Evolutionary conservation across 345 rosid species (phyloP).

Genomic region (Rhodomyrtus tomentosa): DNA sequence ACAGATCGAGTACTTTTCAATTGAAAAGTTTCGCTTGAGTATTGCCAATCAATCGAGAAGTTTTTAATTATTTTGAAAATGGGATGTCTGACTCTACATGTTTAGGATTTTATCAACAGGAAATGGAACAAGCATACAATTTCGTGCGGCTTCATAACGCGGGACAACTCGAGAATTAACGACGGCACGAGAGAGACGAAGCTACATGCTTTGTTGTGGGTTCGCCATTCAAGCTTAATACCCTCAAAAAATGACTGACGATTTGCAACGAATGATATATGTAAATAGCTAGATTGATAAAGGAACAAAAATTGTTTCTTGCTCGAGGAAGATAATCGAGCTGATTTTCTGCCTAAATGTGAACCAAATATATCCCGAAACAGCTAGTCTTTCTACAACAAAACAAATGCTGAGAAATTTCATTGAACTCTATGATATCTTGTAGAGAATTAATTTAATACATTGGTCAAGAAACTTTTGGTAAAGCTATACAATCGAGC

Average conservation of each 20-base stretch:
- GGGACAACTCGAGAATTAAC: background rate
- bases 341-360: too few species aligned
- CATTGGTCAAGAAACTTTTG: too few species aligned
- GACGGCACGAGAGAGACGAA: background rate
- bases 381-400: too few species aligned
- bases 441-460: too few species aligned
- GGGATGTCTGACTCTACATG: background rate
- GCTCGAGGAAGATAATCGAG: too few species aligned
- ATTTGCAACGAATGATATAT: background rate
- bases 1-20: fast-evolving
- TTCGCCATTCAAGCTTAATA: background rate
- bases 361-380: too few species aligned
- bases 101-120: background rate
- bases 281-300: background rate
- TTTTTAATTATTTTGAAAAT: background rate
- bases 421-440: too few species aligned
- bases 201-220: background rate
- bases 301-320: background rate
- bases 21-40: fast-evolving
- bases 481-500: too few species aligned
- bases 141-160: fast-evolving
- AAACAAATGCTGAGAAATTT: too few species aligned
- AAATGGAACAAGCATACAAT: fast-evolving
- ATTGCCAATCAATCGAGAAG: fast-evolving
- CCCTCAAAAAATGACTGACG: conserved; percentile 38